Conservation (phyloP, 2,329 filamentous ascomycete genomes). For the Ophiocordyceps camponoti-floridani region DNA sequence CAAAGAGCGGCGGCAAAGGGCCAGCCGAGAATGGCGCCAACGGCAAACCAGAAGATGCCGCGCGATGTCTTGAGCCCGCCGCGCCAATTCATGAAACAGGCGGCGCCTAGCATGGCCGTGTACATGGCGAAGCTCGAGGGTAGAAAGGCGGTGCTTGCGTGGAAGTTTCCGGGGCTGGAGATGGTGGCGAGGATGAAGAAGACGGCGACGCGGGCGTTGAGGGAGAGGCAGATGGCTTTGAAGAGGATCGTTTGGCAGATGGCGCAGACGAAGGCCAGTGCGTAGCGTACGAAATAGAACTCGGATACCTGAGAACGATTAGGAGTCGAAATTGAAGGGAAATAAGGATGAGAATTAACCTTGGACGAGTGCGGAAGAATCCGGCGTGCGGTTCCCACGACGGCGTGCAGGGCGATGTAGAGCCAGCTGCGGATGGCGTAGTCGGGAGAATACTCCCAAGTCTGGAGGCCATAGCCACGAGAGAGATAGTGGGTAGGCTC, state of each 20-base stretch:
- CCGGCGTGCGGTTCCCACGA: constrained; percentile 47
- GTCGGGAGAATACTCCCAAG: constrained; percentile 95
- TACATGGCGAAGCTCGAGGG: constrained; percentile 98
- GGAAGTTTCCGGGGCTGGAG: constrained; percentile 81
- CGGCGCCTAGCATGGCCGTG: constrained; percentile 66
- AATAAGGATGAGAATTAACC: constrained; percentile 13
- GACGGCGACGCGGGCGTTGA: constrained; percentile 71
- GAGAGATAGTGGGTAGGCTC: constrained; percentile 88
- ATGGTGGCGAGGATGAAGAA: constrained; percentile 66
- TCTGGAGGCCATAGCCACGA: constrained; percentile 86
- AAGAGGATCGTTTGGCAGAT: constrained; percentile 70
- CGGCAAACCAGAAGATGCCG: constrained; percentile 81
- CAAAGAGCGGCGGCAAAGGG: constrained; percentile 78
- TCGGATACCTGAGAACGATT: constrained; percentile 34
- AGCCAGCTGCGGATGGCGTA: constrained; percentile 93
- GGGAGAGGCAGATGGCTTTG: constrained; percentile 52
- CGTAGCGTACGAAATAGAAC: constrained; percentile 73
- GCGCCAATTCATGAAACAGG: constrained; percentile 81
- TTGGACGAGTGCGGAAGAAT: constrained; percentile 44
- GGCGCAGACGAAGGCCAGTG: constrained; percentile 60
- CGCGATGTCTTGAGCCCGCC: constrained; percentile 61
- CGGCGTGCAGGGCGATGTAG: constrained; percentile 66
- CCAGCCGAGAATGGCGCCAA: constrained; percentile 79
- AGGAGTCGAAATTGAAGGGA: background rate
- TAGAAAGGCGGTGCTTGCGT: constrained; percentile 70